Conservation (phyloP, 345 rosid species). For the Turritis glabra region DNA sequence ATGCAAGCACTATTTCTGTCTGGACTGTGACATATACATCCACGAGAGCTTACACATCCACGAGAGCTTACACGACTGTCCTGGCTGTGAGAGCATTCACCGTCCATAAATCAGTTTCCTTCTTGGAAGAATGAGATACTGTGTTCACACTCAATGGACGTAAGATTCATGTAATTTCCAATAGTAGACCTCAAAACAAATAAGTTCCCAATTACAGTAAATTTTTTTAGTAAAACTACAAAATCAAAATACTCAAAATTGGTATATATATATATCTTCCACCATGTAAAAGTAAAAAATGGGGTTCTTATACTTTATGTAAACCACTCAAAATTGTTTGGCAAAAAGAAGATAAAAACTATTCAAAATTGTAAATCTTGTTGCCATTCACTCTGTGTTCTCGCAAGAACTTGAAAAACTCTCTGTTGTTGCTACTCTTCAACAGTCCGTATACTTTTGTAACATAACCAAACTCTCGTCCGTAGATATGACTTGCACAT, state of each 20-base stretch:
- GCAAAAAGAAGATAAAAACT: not conserved
- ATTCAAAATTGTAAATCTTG: slow-evolving; percentile 31
- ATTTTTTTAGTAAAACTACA: not conserved
- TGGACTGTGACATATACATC: slow-evolving; percentile 90
- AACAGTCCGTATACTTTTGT: slow-evolving; percentile 39
- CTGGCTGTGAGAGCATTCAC: slow-evolving; percentile 83
- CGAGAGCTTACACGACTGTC: slow-evolving; percentile 96
- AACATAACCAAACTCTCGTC: slow-evolving; percentile 53
- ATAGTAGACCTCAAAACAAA: too few species aligned
- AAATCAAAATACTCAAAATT: not conserved
- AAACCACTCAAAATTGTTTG: too few species aligned
- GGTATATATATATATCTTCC: not conserved
- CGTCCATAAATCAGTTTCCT: slow-evolving; percentile 38
- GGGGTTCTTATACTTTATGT: not conserved
- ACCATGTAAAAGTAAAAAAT: not conserved
- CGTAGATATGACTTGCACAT: slow-evolving; percentile 68
- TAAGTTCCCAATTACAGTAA: not conserved
- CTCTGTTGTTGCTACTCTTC: slow-evolving; percentile 35
- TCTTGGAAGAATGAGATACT: slow-evolving; percentile 38
- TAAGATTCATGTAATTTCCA: too few species aligned
- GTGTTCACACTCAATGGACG: too few species aligned
- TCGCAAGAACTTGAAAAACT: slow-evolving; percentile 46
- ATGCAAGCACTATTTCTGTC: slow-evolving; percentile 74
- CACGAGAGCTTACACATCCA: slow-evolving; percentile 94
- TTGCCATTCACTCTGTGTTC: slow-evolving; percentile 47